These are phyloP conservation scores for Ogataea minuta DNA, from an alignment of 805 yeast species.

Conservation along the genomic window DNA sequence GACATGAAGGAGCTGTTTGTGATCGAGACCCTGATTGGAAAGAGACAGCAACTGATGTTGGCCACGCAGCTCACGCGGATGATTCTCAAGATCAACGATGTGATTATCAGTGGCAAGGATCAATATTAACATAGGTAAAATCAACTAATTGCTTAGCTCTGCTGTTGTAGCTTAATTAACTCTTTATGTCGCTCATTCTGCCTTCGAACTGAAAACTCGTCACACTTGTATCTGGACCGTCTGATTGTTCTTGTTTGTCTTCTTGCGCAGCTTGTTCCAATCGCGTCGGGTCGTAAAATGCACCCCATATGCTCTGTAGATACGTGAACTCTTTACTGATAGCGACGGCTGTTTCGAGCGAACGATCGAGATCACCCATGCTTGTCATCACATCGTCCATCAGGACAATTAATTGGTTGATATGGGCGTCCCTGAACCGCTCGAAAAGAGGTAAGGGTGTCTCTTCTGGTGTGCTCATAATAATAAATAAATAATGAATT, in stretches of 20 bases:
- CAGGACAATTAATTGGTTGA: slow-evolving; percentile 16
- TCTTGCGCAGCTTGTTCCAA: slow-evolving; percentile 11
- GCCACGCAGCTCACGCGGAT: slow-evolving; percentile 98
- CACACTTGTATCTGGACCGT: slow-evolving; percentile 12
- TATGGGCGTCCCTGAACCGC: slow-evolving; percentile 19
- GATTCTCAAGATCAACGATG: slow-evolving; percentile 96
- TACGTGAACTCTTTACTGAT: slow-evolving; percentile 22
- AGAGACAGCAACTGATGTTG: slow-evolving; percentile 89
- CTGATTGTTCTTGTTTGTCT: slow-evolving; percentile 10
- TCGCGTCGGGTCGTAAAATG: slow-evolving; percentile 23
- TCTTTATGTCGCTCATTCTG: slow-evolving; percentile 25
- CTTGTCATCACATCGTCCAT: slow-evolving; percentile 22
- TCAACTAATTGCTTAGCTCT: too few relatives aligned
- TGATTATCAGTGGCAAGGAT: slow-evolving; percentile 60
- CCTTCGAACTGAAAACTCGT: slow-evolving; percentile 28
- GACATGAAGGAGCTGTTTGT: slow-evolving; percentile 95
- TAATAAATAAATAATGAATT: slow-evolving; percentile 4
- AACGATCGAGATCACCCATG: slow-evolving; percentile 22
- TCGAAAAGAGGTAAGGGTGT: slow-evolving; percentile 19
- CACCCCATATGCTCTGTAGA: slow-evolving; percentile 23
- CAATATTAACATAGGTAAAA: slow-evolving; percentile 22
- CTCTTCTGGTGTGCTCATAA: slow-evolving; percentile 3
- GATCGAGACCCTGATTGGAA: slow-evolving; percentile 95
- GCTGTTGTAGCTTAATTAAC: background rate
- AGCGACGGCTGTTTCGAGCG: slow-evolving; percentile 22